Evolutionary conservation across 495 filamentous ascomycete species (phyloP).

Genomic region (Glarea lozoyensis): DNA sequence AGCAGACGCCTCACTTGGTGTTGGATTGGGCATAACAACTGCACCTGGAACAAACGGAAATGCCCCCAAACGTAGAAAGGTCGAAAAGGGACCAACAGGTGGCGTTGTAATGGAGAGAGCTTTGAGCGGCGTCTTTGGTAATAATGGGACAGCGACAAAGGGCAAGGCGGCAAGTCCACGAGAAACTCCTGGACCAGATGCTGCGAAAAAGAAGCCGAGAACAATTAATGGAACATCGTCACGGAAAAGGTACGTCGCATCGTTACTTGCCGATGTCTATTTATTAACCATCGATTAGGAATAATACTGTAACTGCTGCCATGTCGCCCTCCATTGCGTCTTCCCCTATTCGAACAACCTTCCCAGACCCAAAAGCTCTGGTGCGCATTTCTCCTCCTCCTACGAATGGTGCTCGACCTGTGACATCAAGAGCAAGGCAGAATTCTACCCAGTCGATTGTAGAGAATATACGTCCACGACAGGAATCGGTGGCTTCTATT

Average conservation of each 20-base stretch:
- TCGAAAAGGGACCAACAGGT: conserved; percentile 55
- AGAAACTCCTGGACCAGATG: conserved; percentile 53
- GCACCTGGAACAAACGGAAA: conserved; percentile 29
- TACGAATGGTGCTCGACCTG: conserved; percentile 37
- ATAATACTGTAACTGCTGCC: conserved; percentile 39
- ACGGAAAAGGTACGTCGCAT: conserved; percentile 58
- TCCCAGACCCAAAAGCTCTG: conserved; percentile 39
- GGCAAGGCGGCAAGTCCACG: conserved; percentile 47
- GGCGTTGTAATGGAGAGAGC: conserved; percentile 60
- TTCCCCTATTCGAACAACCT: conserved; percentile 59
- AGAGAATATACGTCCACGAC: conserved; percentile 36
- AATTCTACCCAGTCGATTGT: conserved; percentile 47
- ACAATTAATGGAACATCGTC: conserved; percentile 45
- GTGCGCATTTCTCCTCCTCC: conserved; percentile 34
- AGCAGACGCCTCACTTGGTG: conserved; percentile 35
- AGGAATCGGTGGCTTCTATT: conserved; percentile 52
- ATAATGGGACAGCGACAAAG: conserved; percentile 34
- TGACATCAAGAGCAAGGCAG: conserved; percentile 60
- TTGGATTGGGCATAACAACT: conserved; percentile 48
- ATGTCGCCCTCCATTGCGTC: conserved; percentile 64
- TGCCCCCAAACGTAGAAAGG: conserved; percentile 66
- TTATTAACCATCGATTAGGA: conserved; percentile 27
- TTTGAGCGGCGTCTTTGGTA: conserved; percentile 49
- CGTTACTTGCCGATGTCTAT: conserved; percentile 1
- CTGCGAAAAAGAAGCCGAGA: conserved; percentile 56